These are phyloP conservation scores for Aphanomyces cochlioides DNA, from an alignment of 352 stramenopile species.

Conservation along the genomic window DNA sequence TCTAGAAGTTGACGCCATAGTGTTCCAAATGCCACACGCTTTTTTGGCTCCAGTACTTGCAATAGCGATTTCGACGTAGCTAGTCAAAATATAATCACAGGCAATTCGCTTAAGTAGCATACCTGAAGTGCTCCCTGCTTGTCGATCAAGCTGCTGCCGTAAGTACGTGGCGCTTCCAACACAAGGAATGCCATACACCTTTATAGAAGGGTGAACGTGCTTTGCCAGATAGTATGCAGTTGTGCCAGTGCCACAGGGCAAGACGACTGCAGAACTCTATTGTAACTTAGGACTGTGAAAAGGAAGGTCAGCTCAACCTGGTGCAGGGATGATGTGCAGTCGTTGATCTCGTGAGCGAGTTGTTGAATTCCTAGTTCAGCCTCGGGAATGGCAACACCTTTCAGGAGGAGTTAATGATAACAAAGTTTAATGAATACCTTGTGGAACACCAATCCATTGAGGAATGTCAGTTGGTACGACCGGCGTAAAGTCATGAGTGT, in stretches of 20 bases:
- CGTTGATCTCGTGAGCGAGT: conserved; percentile 69
- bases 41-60: conserved; percentile 43
- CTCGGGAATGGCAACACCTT: conserved; percentile 58
- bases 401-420: background rate
- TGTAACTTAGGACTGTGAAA: conserved; percentile 17
- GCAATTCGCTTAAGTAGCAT: conserved; percentile 9
- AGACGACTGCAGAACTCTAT: conserved; percentile 48
- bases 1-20: conserved; percentile 50
- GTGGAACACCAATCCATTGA: conserved; percentile 37
- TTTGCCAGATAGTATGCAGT: conserved; percentile 78
- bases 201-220: conserved; percentile 44
- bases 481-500: conserved; percentile 10
- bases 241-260: conserved; percentile 73
- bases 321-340: conserved; percentile 28
- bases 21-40: conserved; percentile 67
- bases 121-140: conserved; percentile 37
- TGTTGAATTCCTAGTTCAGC: conserved; percentile 53
- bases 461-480: background rate
- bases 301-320: background rate
- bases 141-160: conserved; percentile 45
- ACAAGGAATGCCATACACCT: conserved; percentile 64
- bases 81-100: background rate
- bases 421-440: conserved; percentile 14
- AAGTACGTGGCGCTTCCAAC: conserved; percentile 64
- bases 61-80: conserved; percentile 31